These are phyloP conservation scores for Salix koriyanagi DNA, from an alignment of 345 rosid genomes.

Conservation along the genomic window DNA sequence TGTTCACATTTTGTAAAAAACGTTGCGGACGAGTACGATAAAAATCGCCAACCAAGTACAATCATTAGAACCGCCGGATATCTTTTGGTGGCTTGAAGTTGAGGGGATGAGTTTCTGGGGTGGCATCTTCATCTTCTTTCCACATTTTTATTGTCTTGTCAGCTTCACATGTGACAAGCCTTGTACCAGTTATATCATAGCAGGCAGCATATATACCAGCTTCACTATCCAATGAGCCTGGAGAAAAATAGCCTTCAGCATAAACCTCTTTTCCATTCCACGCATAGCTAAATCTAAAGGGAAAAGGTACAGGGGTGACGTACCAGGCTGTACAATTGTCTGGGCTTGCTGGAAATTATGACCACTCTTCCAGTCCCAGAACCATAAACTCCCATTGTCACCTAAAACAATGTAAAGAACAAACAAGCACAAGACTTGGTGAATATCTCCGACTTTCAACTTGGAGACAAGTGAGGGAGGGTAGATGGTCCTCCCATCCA, in stretches of 20 bases:
- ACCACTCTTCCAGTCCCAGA: slow-evolving; percentile 99
- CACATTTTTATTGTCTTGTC: slow-evolving; percentile 98
- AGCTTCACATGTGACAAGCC: slow-evolving; percentile 82
- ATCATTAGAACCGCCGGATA: slow-evolving; percentile 68
- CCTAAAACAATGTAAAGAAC: slow-evolving; percentile 35
- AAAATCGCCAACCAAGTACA: too few species aligned
- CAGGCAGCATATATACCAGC: slow-evolving; percentile 87
- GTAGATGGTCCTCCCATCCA: background rate
- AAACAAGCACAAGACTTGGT: slow-evolving; percentile 1
- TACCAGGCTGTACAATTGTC: slow-evolving; percentile 95
- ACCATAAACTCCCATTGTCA: slow-evolving; percentile 97
- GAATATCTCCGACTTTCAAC: background rate
- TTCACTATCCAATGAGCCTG: slow-evolving; percentile 98
- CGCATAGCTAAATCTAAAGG: background rate
- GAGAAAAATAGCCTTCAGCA: background rate
- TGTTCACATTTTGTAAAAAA: background rate
- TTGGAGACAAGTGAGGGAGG: background rate
- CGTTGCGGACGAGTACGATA: background rate
- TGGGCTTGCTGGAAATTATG: slow-evolving; percentile 95
- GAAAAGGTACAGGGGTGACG: background rate
- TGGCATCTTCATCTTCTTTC: slow-evolving; percentile 93
- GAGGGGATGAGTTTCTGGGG: slow-evolving; percentile 89
- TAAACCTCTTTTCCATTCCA: background rate
- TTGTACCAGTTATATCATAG: slow-evolving; percentile 81
- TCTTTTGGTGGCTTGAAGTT: slow-evolving; percentile 97